Conservation (phyloP, 208 protist species). For the Crithidia bombi region DNA sequence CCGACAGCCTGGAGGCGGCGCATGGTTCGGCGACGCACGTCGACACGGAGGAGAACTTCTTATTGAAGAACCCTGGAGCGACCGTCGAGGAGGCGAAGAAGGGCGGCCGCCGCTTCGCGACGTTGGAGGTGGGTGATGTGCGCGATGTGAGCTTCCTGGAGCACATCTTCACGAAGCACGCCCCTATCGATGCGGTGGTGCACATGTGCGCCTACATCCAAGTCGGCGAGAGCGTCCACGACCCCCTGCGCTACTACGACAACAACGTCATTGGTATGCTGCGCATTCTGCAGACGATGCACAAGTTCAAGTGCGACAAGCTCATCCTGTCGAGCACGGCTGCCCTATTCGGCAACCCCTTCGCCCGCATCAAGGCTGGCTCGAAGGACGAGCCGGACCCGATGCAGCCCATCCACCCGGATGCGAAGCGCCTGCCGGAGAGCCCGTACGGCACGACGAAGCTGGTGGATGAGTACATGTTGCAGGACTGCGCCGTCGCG, state of each 20-base stretch:
- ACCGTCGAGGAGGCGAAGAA: conserved; percentile 22
- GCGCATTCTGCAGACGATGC: conserved; percentile 94
- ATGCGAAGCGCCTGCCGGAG: conserved; percentile 66
- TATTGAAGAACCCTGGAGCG: conserved; percentile 20
- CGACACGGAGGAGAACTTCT: conserved; percentile 59
- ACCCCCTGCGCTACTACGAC: conserved; percentile 96
- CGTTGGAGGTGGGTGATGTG: conserved; percentile 86
- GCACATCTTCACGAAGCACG: conserved; percentile 87
- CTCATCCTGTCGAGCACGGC: conserved; percentile 97
- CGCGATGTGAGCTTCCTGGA: conserved; percentile 82
- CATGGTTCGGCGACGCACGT: conserved; percentile 71
- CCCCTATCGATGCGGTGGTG: conserved; percentile 90
- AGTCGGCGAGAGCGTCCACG: conserved; percentile 92
- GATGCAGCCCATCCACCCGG: conserved; percentile 66
- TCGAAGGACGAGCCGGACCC: conserved; percentile 26
- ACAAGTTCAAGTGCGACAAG: conserved; percentile 87
- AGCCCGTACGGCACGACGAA: conserved; percentile 96
- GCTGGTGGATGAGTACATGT: conserved; percentile 92
- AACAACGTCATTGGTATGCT: conserved; percentile 97
- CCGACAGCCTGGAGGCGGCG: conserved; percentile 90
- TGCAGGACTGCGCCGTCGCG: conserved; percentile 82
- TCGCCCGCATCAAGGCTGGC: conserved; percentile 26
- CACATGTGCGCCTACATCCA: conserved; percentile 96
- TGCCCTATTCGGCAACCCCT: conserved; percentile 92
- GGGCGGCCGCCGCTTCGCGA: conserved; percentile 43